A percentile compares a stretch with the other conserved stretches of the same genome.
Evolutionary conservation across 495 filamentous ascomycete genomes (phyloP).

Genomic region (Neurospora sp.): DNA sequence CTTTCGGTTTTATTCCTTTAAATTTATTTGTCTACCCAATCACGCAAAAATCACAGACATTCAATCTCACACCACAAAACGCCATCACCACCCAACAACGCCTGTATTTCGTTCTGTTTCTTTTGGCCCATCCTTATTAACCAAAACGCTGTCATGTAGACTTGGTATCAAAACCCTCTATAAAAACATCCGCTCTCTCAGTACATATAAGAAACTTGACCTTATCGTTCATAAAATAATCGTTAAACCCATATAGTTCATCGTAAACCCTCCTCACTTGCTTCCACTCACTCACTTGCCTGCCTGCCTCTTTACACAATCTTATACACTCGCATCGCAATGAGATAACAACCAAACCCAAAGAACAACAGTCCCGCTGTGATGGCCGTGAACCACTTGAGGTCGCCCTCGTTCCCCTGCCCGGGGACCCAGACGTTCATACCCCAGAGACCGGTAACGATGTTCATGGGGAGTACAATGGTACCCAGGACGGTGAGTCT

Average conservation of each 20-base stretch:
- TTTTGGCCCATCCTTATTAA: not conserved
- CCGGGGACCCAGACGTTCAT: constrained; percentile 98
- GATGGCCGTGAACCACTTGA: constrained; percentile 56
- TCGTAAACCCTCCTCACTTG: not conserved
- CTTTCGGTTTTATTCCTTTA: not conserved
- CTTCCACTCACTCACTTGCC: not conserved
- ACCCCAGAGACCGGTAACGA: constrained; percentile 96
- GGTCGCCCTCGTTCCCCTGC: constrained; percentile 51
- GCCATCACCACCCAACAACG: not conserved
- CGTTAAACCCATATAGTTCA: not conserved
- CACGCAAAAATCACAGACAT: not conserved
- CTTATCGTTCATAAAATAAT: not conserved
- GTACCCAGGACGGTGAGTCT: constrained; percentile 94
- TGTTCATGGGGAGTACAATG: constrained; percentile 95
- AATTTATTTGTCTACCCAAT: not conserved
- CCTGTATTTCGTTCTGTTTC: not conserved
- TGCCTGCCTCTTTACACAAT: constrained; percentile 32
- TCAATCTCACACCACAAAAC: not conserved
- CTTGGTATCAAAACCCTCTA: not conserved
- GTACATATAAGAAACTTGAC: not conserved
- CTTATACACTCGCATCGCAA: constrained; percentile 64
- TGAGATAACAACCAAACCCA: constrained; percentile 62
- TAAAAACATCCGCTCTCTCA: not conserved
- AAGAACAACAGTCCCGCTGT: constrained; percentile 67
- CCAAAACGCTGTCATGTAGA: not conserved